These are phyloP conservation scores for Recurvomyces mirabilis DNA, from an alignment of 495 filamentous ascomycete genomes.

Conservation along the genomic window DNA sequence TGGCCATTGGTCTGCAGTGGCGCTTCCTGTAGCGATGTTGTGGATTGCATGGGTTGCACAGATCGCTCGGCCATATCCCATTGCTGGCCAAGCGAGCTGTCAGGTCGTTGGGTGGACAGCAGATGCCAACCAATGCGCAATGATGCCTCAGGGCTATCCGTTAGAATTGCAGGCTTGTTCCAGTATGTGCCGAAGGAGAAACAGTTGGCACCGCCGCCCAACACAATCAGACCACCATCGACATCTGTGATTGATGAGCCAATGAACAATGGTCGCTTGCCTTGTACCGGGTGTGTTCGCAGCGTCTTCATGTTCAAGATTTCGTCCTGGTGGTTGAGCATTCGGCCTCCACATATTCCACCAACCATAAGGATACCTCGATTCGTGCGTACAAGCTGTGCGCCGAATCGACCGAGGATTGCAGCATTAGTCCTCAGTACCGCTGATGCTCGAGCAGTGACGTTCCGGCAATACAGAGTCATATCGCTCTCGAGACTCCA, in stretches of 20 bases:
- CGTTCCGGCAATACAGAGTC: constrained; percentile 18
- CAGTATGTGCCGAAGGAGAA: constrained; percentile 78
- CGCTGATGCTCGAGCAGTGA: constrained; percentile 13
- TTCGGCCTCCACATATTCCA: constrained; percentile 31
- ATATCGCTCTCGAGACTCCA: constrained; percentile 39
- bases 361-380: constrained; percentile 40
- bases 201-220: constrained; percentile 77
- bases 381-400: constrained; percentile 32
- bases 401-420: constrained; percentile 34
- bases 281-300: constrained; percentile 10
- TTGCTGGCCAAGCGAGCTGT: neutral
- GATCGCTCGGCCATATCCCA: neutral
- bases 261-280: constrained; percentile 49
- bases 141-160: constrained; percentile 7
- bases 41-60: no score
- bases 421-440: constrained; percentile 10
- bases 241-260: constrained; percentile 44
- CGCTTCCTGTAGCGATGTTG: no score
- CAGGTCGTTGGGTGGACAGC: constrained; percentile 12
- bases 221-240: constrained; percentile 39
- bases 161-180: constrained; percentile 50
- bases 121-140: constrained; percentile 12
- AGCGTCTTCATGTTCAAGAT: constrained; percentile 22
- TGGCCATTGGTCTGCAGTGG: constrained; percentile 3
- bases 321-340: constrained; percentile 23